Conservation (phyloP, 495 filamentous ascomycete species). For the Daldinia loculata region DNA sequence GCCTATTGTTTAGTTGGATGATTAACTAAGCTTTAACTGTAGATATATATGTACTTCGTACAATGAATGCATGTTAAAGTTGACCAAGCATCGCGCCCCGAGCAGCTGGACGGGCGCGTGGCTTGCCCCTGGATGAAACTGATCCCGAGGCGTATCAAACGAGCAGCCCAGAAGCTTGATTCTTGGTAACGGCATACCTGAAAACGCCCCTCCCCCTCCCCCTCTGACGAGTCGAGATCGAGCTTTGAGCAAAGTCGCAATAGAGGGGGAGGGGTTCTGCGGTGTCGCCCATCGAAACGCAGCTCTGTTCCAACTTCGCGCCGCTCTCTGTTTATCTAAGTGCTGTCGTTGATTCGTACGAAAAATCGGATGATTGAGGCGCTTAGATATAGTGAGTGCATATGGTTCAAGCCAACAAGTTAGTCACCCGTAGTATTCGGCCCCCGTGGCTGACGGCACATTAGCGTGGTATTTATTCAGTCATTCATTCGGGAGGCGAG, state of each 20-base stretch:
- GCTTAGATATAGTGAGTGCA: neutral
- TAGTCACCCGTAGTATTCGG: neutral
- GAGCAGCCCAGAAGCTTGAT: slow-evolving; percentile 24
- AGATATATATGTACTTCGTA: neutral
- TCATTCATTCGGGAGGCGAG: neutral
- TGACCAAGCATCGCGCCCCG: slow-evolving; percentile 1
- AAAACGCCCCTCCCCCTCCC: neutral
- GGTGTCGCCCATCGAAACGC: slow-evolving; percentile 18
- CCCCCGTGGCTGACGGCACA: neutral
- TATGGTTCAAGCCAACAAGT: neutral
- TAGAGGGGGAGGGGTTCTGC: slow-evolving; percentile 13
- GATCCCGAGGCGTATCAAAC: slow-evolving; percentile 26
- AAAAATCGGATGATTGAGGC: neutral
- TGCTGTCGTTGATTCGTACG: neutral
- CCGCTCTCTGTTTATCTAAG: neutral
- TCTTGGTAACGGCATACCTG: slow-evolving; percentile 1
- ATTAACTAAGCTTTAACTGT: neutral
- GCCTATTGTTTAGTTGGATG: neutral
- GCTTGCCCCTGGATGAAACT: slow-evolving; percentile 33
- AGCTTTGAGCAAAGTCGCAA: neutral
- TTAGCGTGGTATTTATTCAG: neutral
- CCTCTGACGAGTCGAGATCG: neutral
- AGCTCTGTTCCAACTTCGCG: slow-evolving; percentile 23
- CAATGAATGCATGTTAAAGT: neutral
- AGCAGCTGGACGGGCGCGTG: slow-evolving; percentile 14